Conservation (phyloP, 2,329 filamentous ascomycete species). For the Colletotrichum simmondsii region DNA sequence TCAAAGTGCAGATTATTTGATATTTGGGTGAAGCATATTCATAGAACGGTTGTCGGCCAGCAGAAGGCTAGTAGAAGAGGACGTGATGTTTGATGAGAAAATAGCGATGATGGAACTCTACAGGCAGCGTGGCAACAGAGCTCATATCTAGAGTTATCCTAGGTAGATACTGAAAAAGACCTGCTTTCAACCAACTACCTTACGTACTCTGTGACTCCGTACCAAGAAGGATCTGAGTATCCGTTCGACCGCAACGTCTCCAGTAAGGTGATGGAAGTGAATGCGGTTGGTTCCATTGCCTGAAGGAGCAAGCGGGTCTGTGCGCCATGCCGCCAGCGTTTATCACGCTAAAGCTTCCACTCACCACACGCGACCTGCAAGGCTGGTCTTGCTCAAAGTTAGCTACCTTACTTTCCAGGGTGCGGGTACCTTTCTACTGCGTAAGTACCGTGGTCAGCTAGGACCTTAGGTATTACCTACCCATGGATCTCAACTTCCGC, state of each 20-base stretch:
- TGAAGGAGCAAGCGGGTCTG: neutral
- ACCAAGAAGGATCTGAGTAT: too few species aligned
- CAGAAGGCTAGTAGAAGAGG: too few species aligned
- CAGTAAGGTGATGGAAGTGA: too few species aligned
- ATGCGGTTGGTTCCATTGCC: too few species aligned
- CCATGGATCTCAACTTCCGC: neutral
- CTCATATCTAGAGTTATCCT: neutral
- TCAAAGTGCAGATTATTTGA: neutral
- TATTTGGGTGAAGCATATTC: neutral
- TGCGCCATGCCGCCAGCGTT: slow-evolving; percentile 1
- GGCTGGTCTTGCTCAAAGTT: slow-evolving; percentile 5
- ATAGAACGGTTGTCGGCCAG: neutral
- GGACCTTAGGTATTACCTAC: neutral
- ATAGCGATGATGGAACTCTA: neutral
- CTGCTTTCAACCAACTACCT: neutral
- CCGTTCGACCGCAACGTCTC: too few species aligned
- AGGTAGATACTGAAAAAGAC: neutral
- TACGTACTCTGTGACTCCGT: too few species aligned
- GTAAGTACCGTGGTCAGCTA: neutral
- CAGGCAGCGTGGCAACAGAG: neutral
- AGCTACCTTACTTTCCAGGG: slow-evolving; percentile 1
- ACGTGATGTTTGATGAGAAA: neutral
- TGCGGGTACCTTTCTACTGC: neutral
- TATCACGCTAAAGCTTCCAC: slow-evolving; percentile 21
- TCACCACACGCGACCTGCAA: slow-evolving; percentile 20